phyloP scores from a whole-genome alignment of 306 rosid species.

The Vachellia collinsii region DNA sequence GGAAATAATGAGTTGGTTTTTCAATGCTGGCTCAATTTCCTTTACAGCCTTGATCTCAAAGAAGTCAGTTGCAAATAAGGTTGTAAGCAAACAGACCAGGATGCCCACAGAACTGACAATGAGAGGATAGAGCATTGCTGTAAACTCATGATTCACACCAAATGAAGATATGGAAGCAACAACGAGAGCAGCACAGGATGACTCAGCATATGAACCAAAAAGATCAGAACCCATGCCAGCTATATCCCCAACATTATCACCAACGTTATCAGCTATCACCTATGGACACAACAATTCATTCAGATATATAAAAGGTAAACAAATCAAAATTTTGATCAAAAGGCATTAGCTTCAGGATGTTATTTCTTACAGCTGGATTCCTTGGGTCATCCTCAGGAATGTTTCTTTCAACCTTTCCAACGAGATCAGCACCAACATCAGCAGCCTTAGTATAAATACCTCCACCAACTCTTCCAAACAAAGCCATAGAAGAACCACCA shows the following conservation, averaged over 20 bases:
- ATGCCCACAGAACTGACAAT: constrained; percentile 4
- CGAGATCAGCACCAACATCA: constrained; percentile 25
- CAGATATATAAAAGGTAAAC: background rate
- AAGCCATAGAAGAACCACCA: constrained; percentile 33
- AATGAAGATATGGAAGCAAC: constrained; percentile 29
- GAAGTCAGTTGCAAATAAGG: constrained; percentile 25
- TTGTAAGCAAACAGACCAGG: constrained; percentile 9
- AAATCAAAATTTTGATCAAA: background rate
- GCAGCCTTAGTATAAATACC: constrained; percentile 15
- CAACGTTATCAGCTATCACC: constrained; percentile 16
- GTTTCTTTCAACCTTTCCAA: constrained; percentile 28
- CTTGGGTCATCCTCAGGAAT: constrained; percentile 29
- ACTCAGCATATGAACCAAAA: constrained; percentile 23
- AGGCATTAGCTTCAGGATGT: background rate
- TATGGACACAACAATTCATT: background rate
- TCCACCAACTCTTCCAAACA: constrained; percentile 31
- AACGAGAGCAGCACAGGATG: constrained; percentile 26
- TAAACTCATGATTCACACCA: constrained; percentile 28
- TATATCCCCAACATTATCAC: constrained; percentile 25
- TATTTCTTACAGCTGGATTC: constrained; percentile 23
- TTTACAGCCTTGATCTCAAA: constrained; percentile 25
- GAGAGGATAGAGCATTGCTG: background rate
- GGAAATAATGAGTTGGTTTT: constrained; percentile 13
- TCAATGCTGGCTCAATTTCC: constrained; percentile 25
- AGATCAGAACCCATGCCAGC: constrained; percentile 29